These are phyloP conservation scores for Globisporangium cylindrosporum DNA, from an alignment of 352 stramenopile species.

Conservation along the genomic window DNA sequence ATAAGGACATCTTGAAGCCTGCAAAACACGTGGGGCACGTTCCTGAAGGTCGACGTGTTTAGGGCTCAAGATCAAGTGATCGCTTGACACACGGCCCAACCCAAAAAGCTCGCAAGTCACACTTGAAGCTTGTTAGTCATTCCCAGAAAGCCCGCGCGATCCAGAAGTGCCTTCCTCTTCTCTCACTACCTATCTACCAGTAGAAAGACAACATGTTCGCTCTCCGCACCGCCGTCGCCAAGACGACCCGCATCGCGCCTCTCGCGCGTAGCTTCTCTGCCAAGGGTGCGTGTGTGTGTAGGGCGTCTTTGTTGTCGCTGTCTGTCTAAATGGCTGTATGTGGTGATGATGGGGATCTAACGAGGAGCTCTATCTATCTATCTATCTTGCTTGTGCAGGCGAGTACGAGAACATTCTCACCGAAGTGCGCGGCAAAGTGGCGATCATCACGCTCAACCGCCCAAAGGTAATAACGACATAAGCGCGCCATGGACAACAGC, in stretches of 20 bases:
- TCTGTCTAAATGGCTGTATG: background rate
- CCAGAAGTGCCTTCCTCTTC: background rate
- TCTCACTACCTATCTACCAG: background rate
- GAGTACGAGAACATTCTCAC: constrained; percentile 87
- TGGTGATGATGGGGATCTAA: background rate
- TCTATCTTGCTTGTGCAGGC: constrained; percentile 27
- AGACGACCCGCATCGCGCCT: constrained; percentile 17
- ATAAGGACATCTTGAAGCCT: too few relatives aligned
- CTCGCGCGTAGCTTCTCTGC: constrained; percentile 49
- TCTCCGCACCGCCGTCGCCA: constrained; percentile 29
- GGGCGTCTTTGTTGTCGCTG: background rate
- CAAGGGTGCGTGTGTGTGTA: constrained; percentile 32
- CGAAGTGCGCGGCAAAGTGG: constrained; percentile 89
- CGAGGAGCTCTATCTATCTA: background rate
- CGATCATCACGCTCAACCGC: constrained; percentile 94
- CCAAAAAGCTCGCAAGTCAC: background rate
- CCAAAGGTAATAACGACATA: constrained; percentile 74
- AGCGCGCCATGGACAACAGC: too few relatives aligned
- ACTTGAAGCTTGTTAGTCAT: constrained; percentile 11
- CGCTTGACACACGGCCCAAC: background rate
- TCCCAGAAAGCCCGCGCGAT: constrained; percentile 20
- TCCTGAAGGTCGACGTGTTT: background rate
- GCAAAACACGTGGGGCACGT: background rate
- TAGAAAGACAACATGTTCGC: constrained; percentile 38
- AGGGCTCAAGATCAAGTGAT: background rate